Evolutionary conservation across 2,329 filamentous ascomycete genomes (phyloP).

Genomic region (Ploettnerulaceae sp.): DNA sequence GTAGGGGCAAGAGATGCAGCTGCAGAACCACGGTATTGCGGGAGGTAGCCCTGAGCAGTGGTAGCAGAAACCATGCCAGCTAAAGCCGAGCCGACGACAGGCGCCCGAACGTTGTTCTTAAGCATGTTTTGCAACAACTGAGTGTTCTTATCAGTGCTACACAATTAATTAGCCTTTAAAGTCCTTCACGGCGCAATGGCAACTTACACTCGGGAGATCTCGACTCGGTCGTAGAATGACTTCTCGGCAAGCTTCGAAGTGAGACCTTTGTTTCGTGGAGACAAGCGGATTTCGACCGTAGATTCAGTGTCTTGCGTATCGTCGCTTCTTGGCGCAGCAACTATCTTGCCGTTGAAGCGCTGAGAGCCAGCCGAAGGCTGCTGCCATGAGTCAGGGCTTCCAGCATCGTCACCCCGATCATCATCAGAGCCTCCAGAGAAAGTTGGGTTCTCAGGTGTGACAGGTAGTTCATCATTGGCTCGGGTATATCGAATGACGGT

Average conservation of each 20-base stretch:
- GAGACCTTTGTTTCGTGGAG: constrained; percentile 13
- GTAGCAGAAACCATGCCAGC: constrained; percentile 32
- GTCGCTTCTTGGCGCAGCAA: constrained; percentile 5
- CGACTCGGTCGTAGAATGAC: constrained; percentile 25
- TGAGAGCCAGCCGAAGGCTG: constrained; percentile 3
- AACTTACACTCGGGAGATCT: constrained; percentile 27
- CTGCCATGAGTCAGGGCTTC: constrained; percentile 21
- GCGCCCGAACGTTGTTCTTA: constrained; percentile 22
- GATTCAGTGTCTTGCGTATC: constrained; percentile 16
- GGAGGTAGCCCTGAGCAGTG: constrained; percentile 33
- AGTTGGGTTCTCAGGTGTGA: constrained; percentile 9
- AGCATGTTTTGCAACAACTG: constrained; percentile 33
- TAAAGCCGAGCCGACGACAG: constrained; percentile 27
- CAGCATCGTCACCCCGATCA: constrained; percentile 15
- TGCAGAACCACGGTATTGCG: constrained; percentile 32
- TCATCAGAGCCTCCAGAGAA: constrained; percentile 4
- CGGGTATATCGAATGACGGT: constrained; percentile 2
- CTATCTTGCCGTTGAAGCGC: neutral
- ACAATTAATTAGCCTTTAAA: constrained; percentile 1
- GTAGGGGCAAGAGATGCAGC: constrained; percentile 32
- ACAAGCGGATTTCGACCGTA: constrained; percentile 21
- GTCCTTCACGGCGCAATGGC: neutral
- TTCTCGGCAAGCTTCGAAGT: constrained; percentile 16
- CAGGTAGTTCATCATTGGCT: constrained; percentile 4
- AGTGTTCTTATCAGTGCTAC: constrained; percentile 28